Conservation (phyloP, 495 filamentous ascomycete species). For the Mytilinidion resinicola region DNA sequence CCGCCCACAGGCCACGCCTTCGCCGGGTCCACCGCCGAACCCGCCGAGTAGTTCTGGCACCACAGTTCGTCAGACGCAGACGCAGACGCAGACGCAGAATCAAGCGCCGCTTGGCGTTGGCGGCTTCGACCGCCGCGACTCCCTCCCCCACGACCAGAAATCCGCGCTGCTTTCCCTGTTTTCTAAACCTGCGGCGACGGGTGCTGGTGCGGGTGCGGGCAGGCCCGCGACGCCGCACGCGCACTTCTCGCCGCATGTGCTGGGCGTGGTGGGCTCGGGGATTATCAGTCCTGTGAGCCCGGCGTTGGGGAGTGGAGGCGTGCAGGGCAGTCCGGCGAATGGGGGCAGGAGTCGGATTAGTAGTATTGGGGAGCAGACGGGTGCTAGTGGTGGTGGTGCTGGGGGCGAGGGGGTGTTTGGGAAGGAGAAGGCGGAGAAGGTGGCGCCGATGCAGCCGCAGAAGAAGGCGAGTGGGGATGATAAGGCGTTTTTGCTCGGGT, state of each 20-base stretch:
- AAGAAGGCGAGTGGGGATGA: slow-evolving; percentile 58
- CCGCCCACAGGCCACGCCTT: slow-evolving; percentile 38
- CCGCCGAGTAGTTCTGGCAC: no score
- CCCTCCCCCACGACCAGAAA: slow-evolving; percentile 48
- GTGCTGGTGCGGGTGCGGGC: slow-evolving; percentile 29
- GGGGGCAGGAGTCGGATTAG: slow-evolving; percentile 39
- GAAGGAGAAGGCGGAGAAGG: slow-evolving; percentile 21
- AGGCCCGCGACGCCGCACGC: no score
- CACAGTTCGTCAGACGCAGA: slow-evolving; percentile 1
- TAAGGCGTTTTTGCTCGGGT: slow-evolving; percentile 72
- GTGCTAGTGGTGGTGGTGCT: slow-evolving; percentile 3
- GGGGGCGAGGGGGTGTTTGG: slow-evolving; percentile 19
- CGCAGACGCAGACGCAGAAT: background rate
- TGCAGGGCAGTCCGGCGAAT: slow-evolving; percentile 32
- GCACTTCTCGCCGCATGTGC: background rate
- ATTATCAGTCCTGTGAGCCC: slow-evolving; percentile 41
- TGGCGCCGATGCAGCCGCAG: slow-evolving; percentile 40
- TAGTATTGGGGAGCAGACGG: slow-evolving; percentile 36
- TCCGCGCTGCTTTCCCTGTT: slow-evolving; percentile 66
- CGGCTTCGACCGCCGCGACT: slow-evolving; percentile 40
- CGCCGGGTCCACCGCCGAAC: slow-evolving; percentile 17
- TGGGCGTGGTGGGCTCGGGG: slow-evolving; percentile 24
- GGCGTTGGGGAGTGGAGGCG: slow-evolving; percentile 40
- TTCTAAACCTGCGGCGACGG: slow-evolving; percentile 46
- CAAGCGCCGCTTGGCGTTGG: background rate